These are phyloP conservation scores for Pseudogymnoascus sp. DNA, from an alignment of 2,329 filamentous ascomycete species.

Conservation along the genomic window DNA sequence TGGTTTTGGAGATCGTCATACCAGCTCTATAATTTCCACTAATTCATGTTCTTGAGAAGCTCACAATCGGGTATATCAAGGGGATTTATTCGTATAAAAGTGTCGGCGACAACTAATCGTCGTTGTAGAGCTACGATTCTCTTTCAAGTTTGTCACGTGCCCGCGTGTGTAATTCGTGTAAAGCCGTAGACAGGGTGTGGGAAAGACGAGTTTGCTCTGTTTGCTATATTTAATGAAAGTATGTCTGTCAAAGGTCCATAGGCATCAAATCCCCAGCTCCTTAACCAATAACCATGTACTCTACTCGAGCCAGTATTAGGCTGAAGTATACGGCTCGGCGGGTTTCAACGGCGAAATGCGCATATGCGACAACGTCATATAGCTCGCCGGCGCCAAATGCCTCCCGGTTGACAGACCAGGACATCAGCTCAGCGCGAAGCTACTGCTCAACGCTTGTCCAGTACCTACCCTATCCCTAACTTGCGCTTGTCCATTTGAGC, in stretches of 20 bases:
- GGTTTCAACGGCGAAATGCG: slow-evolving; percentile 17
- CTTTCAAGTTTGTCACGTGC: not conserved
- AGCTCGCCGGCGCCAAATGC: slow-evolving; percentile 28
- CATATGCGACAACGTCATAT: slow-evolving; percentile 29
- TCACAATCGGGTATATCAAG: not conserved
- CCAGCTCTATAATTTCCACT: not conserved
- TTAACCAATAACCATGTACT: slow-evolving; percentile 22
- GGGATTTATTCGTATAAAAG: not conserved
- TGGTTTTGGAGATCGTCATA: not conserved
- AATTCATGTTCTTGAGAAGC: not conserved
- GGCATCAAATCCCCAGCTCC: not conserved
- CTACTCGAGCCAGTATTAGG: slow-evolving; percentile 22
- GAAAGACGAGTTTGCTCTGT: not conserved
- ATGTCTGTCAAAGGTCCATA: not conserved
- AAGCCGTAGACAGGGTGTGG: not conserved
- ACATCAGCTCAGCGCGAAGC: slow-evolving; percentile 29
- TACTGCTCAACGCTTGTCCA: slow-evolving; percentile 32
- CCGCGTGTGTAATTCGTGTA: slow-evolving; percentile 3
- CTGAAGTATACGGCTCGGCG: slow-evolving; percentile 19
- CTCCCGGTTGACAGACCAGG: slow-evolving; percentile 29
- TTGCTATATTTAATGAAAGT: not conserved
- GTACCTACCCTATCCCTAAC: slow-evolving; percentile 20
- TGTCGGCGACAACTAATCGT: not conserved
- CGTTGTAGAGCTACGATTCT: not conserved
- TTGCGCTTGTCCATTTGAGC: not conserved